phyloP scores from a whole-genome alignment of 495 filamentous ascomycete genomes.

The Hyphodiscus hymeniophilus region DNA sequence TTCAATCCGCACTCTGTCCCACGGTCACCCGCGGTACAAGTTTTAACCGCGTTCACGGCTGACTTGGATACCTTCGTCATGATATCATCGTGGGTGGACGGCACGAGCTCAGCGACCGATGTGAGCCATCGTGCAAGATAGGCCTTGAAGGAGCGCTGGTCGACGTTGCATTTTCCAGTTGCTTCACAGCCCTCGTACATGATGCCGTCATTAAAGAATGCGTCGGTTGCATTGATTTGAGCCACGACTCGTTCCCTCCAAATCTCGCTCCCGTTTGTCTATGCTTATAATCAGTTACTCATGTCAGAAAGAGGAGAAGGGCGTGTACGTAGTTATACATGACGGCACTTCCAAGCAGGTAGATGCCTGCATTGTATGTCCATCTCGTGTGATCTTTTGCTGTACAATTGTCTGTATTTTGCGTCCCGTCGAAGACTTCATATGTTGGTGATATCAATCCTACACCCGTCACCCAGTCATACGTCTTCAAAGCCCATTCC shows the following conservation, averaged over 20 bases:
- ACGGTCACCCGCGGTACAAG: conserved; percentile 54
- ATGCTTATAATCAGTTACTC: conserved; percentile 27
- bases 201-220: conserved; percentile 50
- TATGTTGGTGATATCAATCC: conserved; percentile 40
- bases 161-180: conserved; percentile 53
- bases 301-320: background rate
- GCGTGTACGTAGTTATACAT: conserved; percentile 60
- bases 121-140: conserved; percentile 84
- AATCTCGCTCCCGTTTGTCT: conserved; percentile 37
- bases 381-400: conserved; percentile 45
- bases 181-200: conserved; percentile 71
- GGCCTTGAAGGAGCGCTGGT: conserved; percentile 81
- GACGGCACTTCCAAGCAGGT: conserved; percentile 56
- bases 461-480: conserved; percentile 51
- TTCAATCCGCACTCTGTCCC: conserved; percentile 58
- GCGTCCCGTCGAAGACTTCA: conserved; percentile 50
- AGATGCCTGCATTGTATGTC: conserved; percentile 62
- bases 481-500: conserved; percentile 59
- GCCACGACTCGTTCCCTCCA: conserved; percentile 48
- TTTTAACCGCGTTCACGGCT: conserved; percentile 54
- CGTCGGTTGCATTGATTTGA: conserved; percentile 39
- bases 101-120: conserved; percentile 58
- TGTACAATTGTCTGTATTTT: conserved; percentile 42
- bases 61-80: conserved; percentile 55
- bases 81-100: conserved; percentile 52